phyloP scores from a whole-genome alignment of 768 basidiomycete genomes.

The Russula olivacea region DNA sequence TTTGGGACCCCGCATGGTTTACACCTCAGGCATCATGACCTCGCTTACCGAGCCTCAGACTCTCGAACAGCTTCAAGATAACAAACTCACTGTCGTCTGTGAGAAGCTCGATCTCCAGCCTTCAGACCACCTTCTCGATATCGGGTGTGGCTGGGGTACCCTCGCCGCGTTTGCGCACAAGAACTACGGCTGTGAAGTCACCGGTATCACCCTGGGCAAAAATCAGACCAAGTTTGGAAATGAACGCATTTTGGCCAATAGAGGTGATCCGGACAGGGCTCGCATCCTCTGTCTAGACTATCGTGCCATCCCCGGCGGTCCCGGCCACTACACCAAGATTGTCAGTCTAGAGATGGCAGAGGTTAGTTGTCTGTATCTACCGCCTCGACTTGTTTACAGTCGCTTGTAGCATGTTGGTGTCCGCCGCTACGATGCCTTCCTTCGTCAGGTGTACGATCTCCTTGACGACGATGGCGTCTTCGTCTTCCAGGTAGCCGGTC shows the following conservation, averaged over 20 bases:
- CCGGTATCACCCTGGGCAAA: conserved; percentile 87
- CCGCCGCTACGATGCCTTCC: conserved; percentile 83
- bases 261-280: conserved; percentile 55
- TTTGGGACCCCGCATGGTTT: conserved; percentile 94
- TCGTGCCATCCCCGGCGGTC: conserved; percentile 76
- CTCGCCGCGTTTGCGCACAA: conserved; percentile 92
- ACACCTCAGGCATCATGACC: conserved; percentile 86
- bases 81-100: conserved; percentile 94
- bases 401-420: conserved; percentile 83
- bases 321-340: conserved; percentile 84
- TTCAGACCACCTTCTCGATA: conserved; percentile 78
- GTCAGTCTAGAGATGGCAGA: conserved; percentile 98
- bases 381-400: conserved; percentile 3
- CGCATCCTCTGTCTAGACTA: conserved; percentile 92
- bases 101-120: conserved; percentile 87
- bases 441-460: conserved; percentile 87
- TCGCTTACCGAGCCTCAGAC: conserved; percentile 69
- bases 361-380: conserved; percentile 36
- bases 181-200: conserved; percentile 95
- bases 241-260: conserved; percentile 73
- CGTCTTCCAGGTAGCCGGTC: conserved; percentile 95
- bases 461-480: conserved; percentile 92
- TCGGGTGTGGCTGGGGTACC: conserved; percentile 97
- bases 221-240: conserved; percentile 94
- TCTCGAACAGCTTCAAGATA: conserved; percentile 94